Percentiles rank a stretch among this genome's conserved stretches.
These are phyloP conservation scores for Lentithecium fluviatile DNA, from an alignment of 495 filamentous ascomycete species.

Conservation along the genomic window DNA sequence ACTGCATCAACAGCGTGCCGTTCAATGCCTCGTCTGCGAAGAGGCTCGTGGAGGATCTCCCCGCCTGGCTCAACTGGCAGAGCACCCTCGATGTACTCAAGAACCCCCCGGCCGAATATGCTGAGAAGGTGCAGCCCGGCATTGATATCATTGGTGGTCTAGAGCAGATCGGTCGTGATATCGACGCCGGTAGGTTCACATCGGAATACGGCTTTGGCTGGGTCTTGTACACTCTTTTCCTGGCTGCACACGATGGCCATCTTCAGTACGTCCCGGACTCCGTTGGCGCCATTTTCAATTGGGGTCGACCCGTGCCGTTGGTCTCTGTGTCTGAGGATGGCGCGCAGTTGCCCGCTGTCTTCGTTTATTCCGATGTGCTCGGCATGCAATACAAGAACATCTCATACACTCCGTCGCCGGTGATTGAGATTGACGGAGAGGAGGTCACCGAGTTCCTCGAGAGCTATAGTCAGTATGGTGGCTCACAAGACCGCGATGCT, in stretches of 20 bases:
- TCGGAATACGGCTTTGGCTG: conserved; percentile 42
- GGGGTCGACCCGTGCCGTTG: conserved; percentile 33
- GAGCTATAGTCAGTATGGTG: conserved; percentile 26
- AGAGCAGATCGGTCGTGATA: conserved; percentile 30
- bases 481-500: conserved; percentile 39
- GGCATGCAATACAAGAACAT: conserved; percentile 37
- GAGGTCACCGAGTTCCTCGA: conserved; percentile 36
- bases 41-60: conserved; percentile 28
- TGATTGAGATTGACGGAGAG: conserved; percentile 39
- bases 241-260: conserved; percentile 42
- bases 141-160: conserved; percentile 37
- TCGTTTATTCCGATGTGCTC: conserved; percentile 41
- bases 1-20: conserved; percentile 34
- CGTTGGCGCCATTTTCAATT: conserved; percentile 38
- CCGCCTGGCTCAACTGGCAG: conserved; percentile 41
- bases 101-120: conserved; percentile 41
- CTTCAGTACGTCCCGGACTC: conserved; percentile 38
- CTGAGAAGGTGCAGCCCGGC: conserved; percentile 36
- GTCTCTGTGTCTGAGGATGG: conserved; percentile 43
- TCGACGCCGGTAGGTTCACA: conserved; percentile 29
- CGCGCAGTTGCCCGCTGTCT: conserved; percentile 33
- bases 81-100: conserved; percentile 38
- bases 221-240: conserved; percentile 37
- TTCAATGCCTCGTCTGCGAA: conserved; percentile 32
- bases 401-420: conserved; percentile 37